These are phyloP conservation scores for Grosmannia penicillata DNA, from an alignment of 2,329 filamentous ascomycete genomes.

Conservation along the genomic window DNA sequence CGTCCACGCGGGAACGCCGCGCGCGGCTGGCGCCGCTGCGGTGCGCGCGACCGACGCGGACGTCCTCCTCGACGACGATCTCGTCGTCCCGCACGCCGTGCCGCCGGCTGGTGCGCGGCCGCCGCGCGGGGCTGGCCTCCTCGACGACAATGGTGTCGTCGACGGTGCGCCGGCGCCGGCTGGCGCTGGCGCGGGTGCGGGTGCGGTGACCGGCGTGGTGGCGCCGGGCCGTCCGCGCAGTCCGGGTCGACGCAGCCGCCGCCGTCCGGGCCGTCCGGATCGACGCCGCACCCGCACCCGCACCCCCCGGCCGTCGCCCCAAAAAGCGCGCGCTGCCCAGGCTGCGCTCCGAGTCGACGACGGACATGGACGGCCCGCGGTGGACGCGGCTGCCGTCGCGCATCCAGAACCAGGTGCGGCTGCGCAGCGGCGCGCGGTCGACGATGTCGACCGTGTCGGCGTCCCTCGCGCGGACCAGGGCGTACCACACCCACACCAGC, in stretches of 20 bases:
- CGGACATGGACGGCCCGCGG: conserved; percentile 5
- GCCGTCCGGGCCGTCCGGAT: not conserved
- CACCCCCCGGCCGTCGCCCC: conserved; percentile 8
- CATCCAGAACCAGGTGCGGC: not conserved
- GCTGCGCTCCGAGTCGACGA: conserved; percentile 7
- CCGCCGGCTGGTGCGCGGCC: no score
- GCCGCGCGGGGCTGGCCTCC: no score
- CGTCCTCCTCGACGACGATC: conserved; percentile 1
- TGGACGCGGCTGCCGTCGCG: not conserved
- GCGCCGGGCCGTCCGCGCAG: no score
- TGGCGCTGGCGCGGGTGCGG: no score
- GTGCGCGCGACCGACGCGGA: not conserved
- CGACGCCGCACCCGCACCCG: not conserved
- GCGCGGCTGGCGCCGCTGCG: not conserved
- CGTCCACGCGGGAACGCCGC: conserved; percentile 9
- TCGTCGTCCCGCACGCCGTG: no score
- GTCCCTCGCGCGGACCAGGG: conserved; percentile 13
- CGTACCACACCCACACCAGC: conserved; percentile 19
- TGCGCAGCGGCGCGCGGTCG: not conserved
- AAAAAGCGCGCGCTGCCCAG: conserved; percentile 12
- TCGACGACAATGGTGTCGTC: no score
- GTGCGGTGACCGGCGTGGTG: no score
- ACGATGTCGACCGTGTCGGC: conserved; percentile 5
- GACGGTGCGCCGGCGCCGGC: no score
- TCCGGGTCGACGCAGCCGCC: no score